These are phyloP conservation scores for Rubia yunnanensis DNA, from an alignment of 257 asterid genomes.

Conservation along the genomic window DNA sequence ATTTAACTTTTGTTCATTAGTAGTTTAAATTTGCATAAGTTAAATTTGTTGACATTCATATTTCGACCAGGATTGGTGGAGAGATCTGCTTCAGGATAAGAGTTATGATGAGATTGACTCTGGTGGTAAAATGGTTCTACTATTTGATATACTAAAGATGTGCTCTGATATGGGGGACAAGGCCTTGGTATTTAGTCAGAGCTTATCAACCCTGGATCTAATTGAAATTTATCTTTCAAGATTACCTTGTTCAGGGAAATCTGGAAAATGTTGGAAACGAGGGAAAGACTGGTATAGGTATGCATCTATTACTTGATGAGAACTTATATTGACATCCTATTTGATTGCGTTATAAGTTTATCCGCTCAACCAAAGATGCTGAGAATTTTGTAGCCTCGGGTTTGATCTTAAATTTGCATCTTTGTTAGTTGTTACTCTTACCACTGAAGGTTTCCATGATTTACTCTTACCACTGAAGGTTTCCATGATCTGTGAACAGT, in stretches of 20 bases:
- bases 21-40: conserved; percentile 6
- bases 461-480: background rate
- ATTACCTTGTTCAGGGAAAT: conserved; percentile 62
- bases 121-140: conserved; percentile 95
- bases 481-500: background rate
- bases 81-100: conserved; percentile 62
- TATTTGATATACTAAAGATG: conserved; percentile 77
- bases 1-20: conserved; percentile 2
- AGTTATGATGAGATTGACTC: conserved; percentile 61
- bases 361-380: background rate
- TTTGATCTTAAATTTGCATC: background rate
- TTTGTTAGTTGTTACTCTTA: background rate
- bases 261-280: conserved; percentile 69
- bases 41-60: background rate
- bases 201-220: conserved; percentile 74
- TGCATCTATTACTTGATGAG: conserved; percentile 9
- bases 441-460: background rate
- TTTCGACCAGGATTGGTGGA: conserved; percentile 84
- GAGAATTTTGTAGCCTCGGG: background rate
- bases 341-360: background rate
- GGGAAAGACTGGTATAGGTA: conserved; percentile 99
- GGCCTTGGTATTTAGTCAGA: conserved; percentile 92
- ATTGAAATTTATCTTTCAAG: conserved; percentile 80
- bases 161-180: conserved; percentile 80
- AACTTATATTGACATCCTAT: background rate